Percentiles rank a stretch among this genome's conserved stretches.
Conservation (phyloP, 2,329 filamentous ascomycete genomes). For the Aspergillus melleus region DNA sequence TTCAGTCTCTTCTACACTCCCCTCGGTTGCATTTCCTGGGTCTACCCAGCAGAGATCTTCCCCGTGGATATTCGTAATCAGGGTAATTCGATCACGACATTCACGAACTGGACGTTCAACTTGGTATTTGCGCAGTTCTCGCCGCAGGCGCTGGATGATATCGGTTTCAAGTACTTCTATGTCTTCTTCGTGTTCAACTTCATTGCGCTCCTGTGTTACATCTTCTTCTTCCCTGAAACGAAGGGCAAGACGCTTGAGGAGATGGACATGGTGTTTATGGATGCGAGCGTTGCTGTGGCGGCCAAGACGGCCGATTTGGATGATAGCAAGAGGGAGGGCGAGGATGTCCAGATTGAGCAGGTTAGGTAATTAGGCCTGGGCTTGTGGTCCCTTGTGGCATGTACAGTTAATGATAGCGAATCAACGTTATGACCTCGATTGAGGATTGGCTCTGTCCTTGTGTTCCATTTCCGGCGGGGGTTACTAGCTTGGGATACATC, state of each 20-base stretch:
- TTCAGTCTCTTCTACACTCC: constrained; percentile 47
- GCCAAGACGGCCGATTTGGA: not conserved
- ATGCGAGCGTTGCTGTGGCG: constrained; percentile 1
- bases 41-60: constrained; percentile 47
- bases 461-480: no score
- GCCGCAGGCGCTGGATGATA: constrained; percentile 41
- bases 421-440: no score
- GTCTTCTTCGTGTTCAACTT: constrained; percentile 50
- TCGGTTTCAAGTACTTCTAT: constrained; percentile 52
- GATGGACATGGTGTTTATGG: constrained; percentile 28
- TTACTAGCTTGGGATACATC: no score
- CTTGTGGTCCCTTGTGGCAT: no score
- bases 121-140: constrained; percentile 52
- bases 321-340: not conserved
- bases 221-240: constrained; percentile 37
- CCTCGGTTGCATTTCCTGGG: constrained; percentile 46
- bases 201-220: constrained; percentile 36
- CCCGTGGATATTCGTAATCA: constrained; percentile 42
- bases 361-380: not conserved
- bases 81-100: constrained; percentile 43
- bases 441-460: no score
- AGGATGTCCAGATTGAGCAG: not conserved
- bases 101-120: constrained; percentile 47
- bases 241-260: constrained; percentile 31
- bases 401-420: no score